Conservation (phyloP, 2,329 filamentous ascomycete genomes). For the Nigrograna mackinnonii region DNA sequence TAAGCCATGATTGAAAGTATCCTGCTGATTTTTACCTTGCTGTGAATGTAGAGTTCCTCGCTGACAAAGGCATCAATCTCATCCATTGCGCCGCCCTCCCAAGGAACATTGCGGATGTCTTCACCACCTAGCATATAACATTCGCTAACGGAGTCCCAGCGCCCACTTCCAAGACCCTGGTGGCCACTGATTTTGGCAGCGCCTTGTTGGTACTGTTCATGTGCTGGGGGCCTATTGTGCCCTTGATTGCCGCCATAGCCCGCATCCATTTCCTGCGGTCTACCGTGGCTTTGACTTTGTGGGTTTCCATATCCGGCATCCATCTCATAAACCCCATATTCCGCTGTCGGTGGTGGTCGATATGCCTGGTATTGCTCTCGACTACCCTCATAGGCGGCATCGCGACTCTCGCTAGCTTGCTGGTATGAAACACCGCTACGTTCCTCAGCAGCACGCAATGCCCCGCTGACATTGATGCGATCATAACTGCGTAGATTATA, state of each 20-base stretch:
- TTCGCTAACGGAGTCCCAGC: conserved; percentile 75
- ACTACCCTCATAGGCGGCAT: conserved; percentile 54
- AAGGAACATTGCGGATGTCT: conserved; percentile 67
- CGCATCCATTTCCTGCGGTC: conserved; percentile 12
- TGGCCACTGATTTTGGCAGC: conserved; percentile 58
- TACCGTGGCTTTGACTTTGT: conserved; percentile 26
- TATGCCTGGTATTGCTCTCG: conserved; percentile 34
- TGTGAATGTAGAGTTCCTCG: conserved; percentile 67
- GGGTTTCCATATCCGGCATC: conserved; percentile 21
- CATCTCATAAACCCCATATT: conserved; percentile 38
- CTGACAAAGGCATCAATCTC: conserved; percentile 67
- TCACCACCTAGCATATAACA: conserved; percentile 83
- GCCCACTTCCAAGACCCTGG: conserved; percentile 51
- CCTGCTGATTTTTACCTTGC: conserved; percentile 53
- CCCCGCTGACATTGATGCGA: conserved; percentile 71
- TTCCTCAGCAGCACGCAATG: conserved; percentile 64
- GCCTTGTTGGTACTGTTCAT: conserved; percentile 70
- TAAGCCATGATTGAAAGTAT: neutral
- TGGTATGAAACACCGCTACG: conserved; percentile 70
- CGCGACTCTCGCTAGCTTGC: conserved; percentile 65
- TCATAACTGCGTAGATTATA: conserved; percentile 87
- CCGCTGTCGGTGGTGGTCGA: conserved; percentile 33
- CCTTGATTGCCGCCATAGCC: conserved; percentile 2
- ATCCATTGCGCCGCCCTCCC: conserved; percentile 57
- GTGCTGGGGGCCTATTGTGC: conserved; percentile 17